These are phyloP conservation scores for Posidonia australis DNA, from an alignment of 106 monocot genomes.

Conservation along the genomic window DNA sequence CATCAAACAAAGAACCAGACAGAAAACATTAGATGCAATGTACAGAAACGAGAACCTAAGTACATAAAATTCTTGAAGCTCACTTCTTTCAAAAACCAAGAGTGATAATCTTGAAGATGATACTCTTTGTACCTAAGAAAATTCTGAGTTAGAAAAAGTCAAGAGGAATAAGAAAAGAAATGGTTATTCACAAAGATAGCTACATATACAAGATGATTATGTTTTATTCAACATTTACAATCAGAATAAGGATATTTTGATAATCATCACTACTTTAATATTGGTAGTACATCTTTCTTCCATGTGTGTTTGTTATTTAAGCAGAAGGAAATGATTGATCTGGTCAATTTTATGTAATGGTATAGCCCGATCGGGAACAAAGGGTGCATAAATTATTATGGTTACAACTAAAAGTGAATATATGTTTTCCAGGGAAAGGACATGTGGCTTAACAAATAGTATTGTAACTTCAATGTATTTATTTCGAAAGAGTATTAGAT, in stretches of 20 bases:
- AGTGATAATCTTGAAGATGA: constrained; percentile 88
- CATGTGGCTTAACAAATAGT: too few species aligned
- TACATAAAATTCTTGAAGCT: constrained; percentile 7
- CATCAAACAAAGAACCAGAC: not conserved
- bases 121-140: constrained; percentile 80
- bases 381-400: too few species aligned
- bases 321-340: too few species aligned
- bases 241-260: too few species aligned
- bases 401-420: too few species aligned
- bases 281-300: too few species aligned
- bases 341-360: too few species aligned
- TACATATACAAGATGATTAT: not conserved
- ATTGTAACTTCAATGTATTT: too few species aligned
- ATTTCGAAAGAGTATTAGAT: too few species aligned
- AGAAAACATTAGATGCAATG: not conserved
- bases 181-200: not conserved
- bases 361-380: too few species aligned
- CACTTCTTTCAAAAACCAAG: constrained; percentile 79
- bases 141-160: not conserved
- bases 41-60: not conserved
- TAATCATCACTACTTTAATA: not conserved
- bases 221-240: not conserved
- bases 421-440: too few species aligned
- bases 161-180: not conserved
- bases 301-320: too few species aligned